These are phyloP conservation scores for Psilocybe azurescens DNA, from an alignment of 768 basidiomycete genomes.

Conservation along the genomic window DNA sequence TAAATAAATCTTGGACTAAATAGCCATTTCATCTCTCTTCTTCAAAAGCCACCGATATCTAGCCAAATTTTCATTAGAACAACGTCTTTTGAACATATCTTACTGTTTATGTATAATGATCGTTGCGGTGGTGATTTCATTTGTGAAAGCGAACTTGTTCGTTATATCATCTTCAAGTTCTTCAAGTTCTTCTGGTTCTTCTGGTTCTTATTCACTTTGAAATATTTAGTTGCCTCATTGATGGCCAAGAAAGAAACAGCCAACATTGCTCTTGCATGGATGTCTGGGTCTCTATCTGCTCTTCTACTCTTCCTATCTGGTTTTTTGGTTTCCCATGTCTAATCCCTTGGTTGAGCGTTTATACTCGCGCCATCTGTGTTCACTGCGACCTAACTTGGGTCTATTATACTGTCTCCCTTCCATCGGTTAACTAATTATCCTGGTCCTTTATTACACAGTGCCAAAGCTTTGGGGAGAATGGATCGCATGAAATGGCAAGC, in stretches of 20 bases:
- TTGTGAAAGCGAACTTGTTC: neutral
- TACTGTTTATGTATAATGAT: neutral
- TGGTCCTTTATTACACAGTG: slow-evolving; percentile 44
- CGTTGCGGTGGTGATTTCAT: slow-evolving; percentile 7
- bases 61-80: neutral
- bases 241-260: slow-evolving; percentile 22
- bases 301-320: neutral
- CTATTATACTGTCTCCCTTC: slow-evolving; percentile 43
- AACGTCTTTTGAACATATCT: neutral
- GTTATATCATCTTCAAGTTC: no score
- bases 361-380: neutral
- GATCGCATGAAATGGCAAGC: slow-evolving; percentile 40
- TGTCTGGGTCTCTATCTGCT: neutral
- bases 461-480: slow-evolving; percentile 43
- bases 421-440: slow-evolving; percentile 54
- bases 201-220: no score
- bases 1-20: no score
- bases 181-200: no score
- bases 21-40: neutral
- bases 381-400: slow-evolving; percentile 19
- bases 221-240: slow-evolving; percentile 9
- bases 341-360: neutral
- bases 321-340: neutral
- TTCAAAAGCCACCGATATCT: neutral
- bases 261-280: slow-evolving; percentile 5